Evolutionary conservation across 2,329 filamentous ascomycete species (phyloP).

Genomic region (Bisporella sp.): DNA sequence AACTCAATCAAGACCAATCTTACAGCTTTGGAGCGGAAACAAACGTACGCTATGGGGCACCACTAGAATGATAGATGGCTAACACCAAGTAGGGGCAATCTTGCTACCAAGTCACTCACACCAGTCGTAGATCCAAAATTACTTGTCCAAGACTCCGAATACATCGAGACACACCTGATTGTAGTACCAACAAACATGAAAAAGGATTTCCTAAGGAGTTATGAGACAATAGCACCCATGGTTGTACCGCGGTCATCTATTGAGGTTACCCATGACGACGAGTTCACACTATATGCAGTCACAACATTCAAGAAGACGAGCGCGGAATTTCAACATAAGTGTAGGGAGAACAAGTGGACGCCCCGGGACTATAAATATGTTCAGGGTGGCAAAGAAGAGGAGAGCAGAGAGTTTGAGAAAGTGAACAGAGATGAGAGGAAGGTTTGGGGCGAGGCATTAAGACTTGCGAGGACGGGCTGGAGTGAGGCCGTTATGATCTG

Average conservation of each 20-base stretch:
- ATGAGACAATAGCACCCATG: constrained; percentile 85
- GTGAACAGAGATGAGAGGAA: constrained; percentile 81
- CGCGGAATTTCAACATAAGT: constrained; percentile 84
- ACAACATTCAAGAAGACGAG: constrained; percentile 91
- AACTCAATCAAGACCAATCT: constrained; percentile 84
- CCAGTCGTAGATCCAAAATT: constrained; percentile 75
- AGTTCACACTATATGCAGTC: constrained; percentile 82
- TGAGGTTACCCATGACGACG: constrained; percentile 77
- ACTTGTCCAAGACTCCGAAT: constrained; percentile 86
- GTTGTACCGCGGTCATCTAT: constrained; percentile 84
- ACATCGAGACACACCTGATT: constrained; percentile 90
- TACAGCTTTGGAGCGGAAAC: constrained; percentile 73
- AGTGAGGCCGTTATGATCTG: constrained; percentile 94
- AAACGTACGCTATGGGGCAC: constrained; percentile 56
- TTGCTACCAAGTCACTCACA: constrained; percentile 89
- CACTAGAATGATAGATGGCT: constrained; percentile 3
- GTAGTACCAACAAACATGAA: constrained; percentile 73
- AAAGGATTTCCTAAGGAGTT: constrained; percentile 83
- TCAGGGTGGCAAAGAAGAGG: constrained; percentile 82
- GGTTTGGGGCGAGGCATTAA: constrained; percentile 84
- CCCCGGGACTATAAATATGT: constrained; percentile 92
- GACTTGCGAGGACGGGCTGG: constrained; percentile 85
- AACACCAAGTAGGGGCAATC: constrained; percentile 62
- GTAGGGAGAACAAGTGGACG: constrained; percentile 87
- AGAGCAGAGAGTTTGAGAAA: constrained; percentile 77